Evolutionary conservation across 2,329 filamentous ascomycete species (phyloP), one percentile per base, ranked within the genome.

Genomic region (Lachnellula suecica): DNA sequence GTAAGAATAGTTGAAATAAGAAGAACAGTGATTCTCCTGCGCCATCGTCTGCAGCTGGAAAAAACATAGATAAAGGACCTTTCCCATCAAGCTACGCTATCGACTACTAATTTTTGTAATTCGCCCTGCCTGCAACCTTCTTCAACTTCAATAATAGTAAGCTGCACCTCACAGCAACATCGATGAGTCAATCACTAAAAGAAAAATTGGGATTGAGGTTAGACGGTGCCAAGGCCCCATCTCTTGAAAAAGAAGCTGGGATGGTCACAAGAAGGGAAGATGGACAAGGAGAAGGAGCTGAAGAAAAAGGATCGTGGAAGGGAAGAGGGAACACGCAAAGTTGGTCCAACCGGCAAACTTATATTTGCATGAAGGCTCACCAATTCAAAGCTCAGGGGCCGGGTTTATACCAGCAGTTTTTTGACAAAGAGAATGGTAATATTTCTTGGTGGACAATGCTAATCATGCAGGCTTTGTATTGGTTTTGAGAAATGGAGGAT

Each of bases 381-480:
- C 20, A 5, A 19, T 34, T 40, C 13, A 15, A 19, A 49, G 42
- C 25, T 46, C 41, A 22, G 51, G 42, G 13, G 51, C 43, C 13
- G 51, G 48, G 50, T 56, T 7, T 56, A 50, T 29, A 58, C 50
- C 4, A 45, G 47, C 10, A 44, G n/a, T n/a, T 47, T 13, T 56
- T 45, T 29, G 51, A 59, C 19, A 49, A 56, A 19, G 46, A 59
- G 19, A 45, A 54, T 29, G 51, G 49, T 17, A 27, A 46, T 17
- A 38, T 59, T 13, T 50, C 44, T 44, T 51, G 44, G 43, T 56
- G 49, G 51, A 51, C 27, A 34, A 19, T 13, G 29, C 17, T 22
- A 24, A 20, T n/a, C n/a, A n/a, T n/a, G n/a, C n/a, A n/a, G n/a
- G n/a, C n/a, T n/a, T n/a, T n/a, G n/a, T n/a, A n/a, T n/a, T n/a